Evolutionary conservation across 371 early-diverging fungal species (phyloP).

Genomic region (Mucor plumbeus): DNA sequence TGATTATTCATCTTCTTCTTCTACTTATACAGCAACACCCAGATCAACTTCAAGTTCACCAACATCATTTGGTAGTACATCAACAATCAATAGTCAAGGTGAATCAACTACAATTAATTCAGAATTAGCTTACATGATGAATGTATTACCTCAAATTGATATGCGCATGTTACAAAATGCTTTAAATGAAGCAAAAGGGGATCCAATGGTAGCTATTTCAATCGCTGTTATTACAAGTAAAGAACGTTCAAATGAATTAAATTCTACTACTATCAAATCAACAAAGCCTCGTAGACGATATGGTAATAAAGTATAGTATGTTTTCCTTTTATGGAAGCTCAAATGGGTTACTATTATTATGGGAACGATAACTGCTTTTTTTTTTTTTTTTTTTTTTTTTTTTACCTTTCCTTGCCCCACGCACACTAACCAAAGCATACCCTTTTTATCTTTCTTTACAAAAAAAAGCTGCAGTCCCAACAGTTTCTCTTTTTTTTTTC

Average conservation of each 20-base stretch:
- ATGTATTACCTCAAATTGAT: constrained; percentile 30
- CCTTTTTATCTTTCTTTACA: background rate
- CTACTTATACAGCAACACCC: constrained; percentile 5
- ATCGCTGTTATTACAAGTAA: constrained; percentile 23
- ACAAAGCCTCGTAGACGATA: background rate
- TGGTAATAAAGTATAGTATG: background rate
- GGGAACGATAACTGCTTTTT: no score
- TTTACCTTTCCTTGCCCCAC: background rate
- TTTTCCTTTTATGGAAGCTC: background rate
- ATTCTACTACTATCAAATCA: background rate
- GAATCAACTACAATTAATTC: background rate
- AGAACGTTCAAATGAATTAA: background rate
- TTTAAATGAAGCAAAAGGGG: constrained; percentile 32
- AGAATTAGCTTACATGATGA: constrained; percentile 24
- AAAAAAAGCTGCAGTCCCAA: background rate
- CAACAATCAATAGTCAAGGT: background rate
- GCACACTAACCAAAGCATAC: background rate
- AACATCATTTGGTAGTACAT: constrained; percentile 8
- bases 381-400: no score
- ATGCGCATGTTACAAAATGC: constrained; percentile 18
- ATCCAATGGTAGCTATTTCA: constrained; percentile 29
- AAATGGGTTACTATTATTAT: background rate
- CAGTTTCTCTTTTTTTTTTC: background rate
- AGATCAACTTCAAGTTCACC: constrained; percentile 27
- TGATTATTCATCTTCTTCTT: background rate